A percentile compares a stretch with the other conserved stretches of the same genome.
phyloP scores from a whole-genome alignment of 2,329 filamentous ascomycete genomes.

The Aspergillus thermomutatus region DNA sequence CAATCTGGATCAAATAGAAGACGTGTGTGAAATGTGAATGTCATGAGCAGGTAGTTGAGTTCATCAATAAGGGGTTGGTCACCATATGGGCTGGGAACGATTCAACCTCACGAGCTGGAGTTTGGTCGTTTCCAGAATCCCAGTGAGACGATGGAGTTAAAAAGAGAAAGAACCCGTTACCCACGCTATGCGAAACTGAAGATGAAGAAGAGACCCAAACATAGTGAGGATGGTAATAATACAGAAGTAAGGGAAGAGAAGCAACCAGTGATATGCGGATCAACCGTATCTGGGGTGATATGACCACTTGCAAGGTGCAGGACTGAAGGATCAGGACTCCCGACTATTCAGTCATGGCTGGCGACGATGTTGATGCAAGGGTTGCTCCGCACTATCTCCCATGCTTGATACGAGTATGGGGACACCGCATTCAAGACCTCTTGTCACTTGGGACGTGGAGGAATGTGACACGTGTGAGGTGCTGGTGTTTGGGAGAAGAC shows the following conservation, averaged over 20 bases:
- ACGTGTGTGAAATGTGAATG: background rate
- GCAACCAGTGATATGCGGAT: background rate
- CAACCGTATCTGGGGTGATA: background rate
- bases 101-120: background rate
- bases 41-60: background rate
- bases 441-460: conserved; percentile 1
- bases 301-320: background rate
- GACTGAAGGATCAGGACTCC: background rate
- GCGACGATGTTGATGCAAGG: background rate
- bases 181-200: conserved; percentile 32
- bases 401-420: background rate
- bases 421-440: background rate
- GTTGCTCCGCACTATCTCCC: background rate
- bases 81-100: background rate
- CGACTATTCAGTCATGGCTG: background rate
- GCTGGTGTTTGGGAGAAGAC: background rate
- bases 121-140: background rate
- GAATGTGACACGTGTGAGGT: conserved; percentile 15
- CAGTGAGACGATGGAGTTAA: conserved; percentile 2
- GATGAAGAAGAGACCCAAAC: conserved; percentile 5
- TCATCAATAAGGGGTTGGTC: background rate
- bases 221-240: conserved; percentile 6
- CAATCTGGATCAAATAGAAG: background rate
- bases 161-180: conserved; percentile 13
- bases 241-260: conserved; percentile 4